Evolutionary conservation across 768 basidiomycete species (phyloP), one percentile per base, ranked within the genome.

Genomic region (Trametopsis cervina): DNA sequence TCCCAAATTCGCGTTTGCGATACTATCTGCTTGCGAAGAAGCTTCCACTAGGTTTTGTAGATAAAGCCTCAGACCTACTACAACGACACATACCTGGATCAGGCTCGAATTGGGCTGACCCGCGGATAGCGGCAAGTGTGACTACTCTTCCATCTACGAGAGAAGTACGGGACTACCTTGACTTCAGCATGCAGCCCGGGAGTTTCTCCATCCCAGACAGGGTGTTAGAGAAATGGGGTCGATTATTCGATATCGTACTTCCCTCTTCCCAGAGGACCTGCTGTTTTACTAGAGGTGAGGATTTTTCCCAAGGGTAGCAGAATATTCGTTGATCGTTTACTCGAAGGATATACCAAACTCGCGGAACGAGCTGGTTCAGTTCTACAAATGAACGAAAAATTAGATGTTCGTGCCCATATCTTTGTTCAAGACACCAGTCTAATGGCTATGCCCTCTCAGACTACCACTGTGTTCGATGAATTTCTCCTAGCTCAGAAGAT

Each of bases 311-410:
- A n/a, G n/a, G n/a, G n/a, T n/a, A n/a, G n/a, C n/a, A n/a, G 17
- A 42, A 26, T 11, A 23, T 22, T 13, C 24, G 24, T 38, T 23
- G 40, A 42, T 52, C 47, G 47, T 18, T 41, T 35, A 45, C 42
- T 23, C n/a, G 4, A 46, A 86, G 86, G 85, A 2, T 89, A 89
- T 56, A 83, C 84, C 0, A 81, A 76, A 47, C 69, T 89, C 10
- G 85, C 87, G 2, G 86, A 89, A 65, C 73, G 89, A 20, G 66
- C 85, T 3, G 89, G 88, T 4, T 90, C 88, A 4, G 77, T 90
- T 35, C 63, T 90, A 12, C 89, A 90, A 62, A 72, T 74, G 66
- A 83, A 83, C 44, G 79, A 83, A 60, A 60, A 59, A 10, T 70
- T 85, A 3, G 77, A 89, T 62, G 89, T 87, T 50, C 53, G 60